Percentiles rank a stretch among this genome's conserved stretches.
Evolutionary conservation across 2,329 filamentous ascomycete genomes (phyloP).

Genomic region (Apiospora aurea): DNA sequence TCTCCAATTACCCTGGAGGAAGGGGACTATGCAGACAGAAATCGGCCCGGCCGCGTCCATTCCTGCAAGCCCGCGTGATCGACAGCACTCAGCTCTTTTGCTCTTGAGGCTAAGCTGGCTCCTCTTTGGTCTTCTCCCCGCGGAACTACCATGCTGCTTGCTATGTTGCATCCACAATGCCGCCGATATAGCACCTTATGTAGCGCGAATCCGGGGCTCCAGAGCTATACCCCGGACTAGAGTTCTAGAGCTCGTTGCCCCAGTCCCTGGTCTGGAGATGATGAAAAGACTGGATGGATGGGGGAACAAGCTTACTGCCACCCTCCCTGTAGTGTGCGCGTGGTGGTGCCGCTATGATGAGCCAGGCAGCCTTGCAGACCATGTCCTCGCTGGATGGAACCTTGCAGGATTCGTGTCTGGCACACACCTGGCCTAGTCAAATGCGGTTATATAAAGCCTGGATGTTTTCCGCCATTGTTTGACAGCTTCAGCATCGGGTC

Average conservation of each 20-base stretch:
- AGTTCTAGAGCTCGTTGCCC: constrained; percentile 9
- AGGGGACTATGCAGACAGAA: constrained; percentile 8
- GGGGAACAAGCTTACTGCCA: neutral
- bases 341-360: constrained; percentile 2
- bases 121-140: neutral
- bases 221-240: constrained; percentile 4
- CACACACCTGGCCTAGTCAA: neutral
- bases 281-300: neutral
- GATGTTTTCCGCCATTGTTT: constrained; percentile 1
- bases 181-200: constrained; percentile 16
- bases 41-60: constrained; percentile 16
- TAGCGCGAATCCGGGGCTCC: constrained; percentile 12
- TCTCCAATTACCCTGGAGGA: constrained; percentile 10
- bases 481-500: neutral
- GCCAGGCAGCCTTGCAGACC: constrained; percentile 8
- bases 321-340: constrained; percentile 1
- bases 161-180: constrained; percentile 14
- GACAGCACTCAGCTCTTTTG: constrained; percentile 10
- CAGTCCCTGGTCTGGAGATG: neutral
- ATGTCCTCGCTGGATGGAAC: neutral
- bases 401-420: constrained; percentile 5
- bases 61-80: constrained; percentile 19
- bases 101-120: constrained; percentile 1
- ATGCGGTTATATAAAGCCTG: neutral
- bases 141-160: neutral